Evolutionary conservation across 371 early-diverging fungal genomes (phyloP), one percentile per base, ranked within the genome.

Genomic region (Vairimorpha apis): DNA sequence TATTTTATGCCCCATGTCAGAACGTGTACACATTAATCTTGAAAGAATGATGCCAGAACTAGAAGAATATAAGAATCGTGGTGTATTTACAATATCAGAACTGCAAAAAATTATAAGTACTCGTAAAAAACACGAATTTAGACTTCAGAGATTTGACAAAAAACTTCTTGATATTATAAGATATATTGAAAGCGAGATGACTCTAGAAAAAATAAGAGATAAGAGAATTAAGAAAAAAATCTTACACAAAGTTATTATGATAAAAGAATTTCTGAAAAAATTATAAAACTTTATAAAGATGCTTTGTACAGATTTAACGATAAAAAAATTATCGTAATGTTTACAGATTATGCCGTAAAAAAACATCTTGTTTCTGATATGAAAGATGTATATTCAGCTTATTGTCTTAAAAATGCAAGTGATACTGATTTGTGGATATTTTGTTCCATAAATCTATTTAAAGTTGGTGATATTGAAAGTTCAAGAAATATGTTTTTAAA

Each of bases 371-470:
- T 43, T 23, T 70, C 65, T 1, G 68, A 72, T 35, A 44, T 78
- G 55, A 78, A 71, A 53, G 47, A 66, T 37, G 51, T 70, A n/a
- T 65, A 69, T 55, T 43, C 69, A 30, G 38, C 59, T 13, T 56
- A 67, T 35, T 74, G 75, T 59, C 27, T 63, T 18, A 70, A 47
- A 69, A 45, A 69, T 60, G 18, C 63, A 0, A 5, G 38, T 3
- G 71, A 78, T 55, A 59, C 47, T 23, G 75, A 78, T 33, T 56
- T 78, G 21, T 78, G 78, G 78, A 63, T 78, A 41, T 78, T 51
- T 27, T 70, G 72, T 37, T 71, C 64, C 23, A 12, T 18, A n/a
- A 78, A 74, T 41, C 47, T 72, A 10, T 74, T 44, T 51, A 71
- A 70, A 21, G 63, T 74, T 0, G 66, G 63, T 16, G 78, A 78